Evolutionary conservation across 257 asterid genomes (phyloP), one percentile per base, ranked within the genome.

Genomic region (Craterostigma plantagineum): DNA sequence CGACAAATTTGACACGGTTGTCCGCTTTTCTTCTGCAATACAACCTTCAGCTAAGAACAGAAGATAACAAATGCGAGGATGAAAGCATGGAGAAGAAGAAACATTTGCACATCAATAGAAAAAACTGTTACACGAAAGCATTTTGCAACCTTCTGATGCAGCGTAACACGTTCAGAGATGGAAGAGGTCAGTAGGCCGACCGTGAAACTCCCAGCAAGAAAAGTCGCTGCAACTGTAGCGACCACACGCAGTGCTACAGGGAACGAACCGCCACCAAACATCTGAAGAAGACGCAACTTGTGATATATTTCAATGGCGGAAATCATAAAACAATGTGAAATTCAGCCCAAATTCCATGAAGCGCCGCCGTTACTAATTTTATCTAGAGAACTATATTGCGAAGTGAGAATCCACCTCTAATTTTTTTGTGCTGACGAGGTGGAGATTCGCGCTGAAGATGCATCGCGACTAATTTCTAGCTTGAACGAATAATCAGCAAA

Each of bases 11-110:
- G 38, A 59, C 94, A 81, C 7, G 62, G 48, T 52, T 11, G 63
- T 17, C 83, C 87, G 35, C 60, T 48, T 43, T 71, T 75, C 62
- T 41, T 52, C 94, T 78, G 81, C 71, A 63, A 58, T 35, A 10
- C 4, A 12, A 1, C 4, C 14, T 1, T 9, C 14, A 16, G 13
- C 16, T n/a, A n/a, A 40, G 12, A n/a, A 40, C 10, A 3, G 17
- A 11, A 36, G 45, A 16, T n/a, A 36, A 9, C 40, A 9, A 12
- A 36, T 36, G 12, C 8, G 11, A 12, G 14, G 40, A 9, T 36
- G 40, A 36, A 36, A 36, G 8, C 40, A 36, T 3, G 40, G 3
- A 36, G 14, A 36, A 9, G 14, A 10, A 36, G 12, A 36, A 12
- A 2, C 11, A 10, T 10, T 3, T 36, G 14, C 11, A 36, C 8